Percentiles rank a stretch among this genome's conserved stretches.
These are phyloP conservation scores for Aphanocladium album DNA, from an alignment of 2,329 filamentous ascomycete species.

Conservation along the genomic window DNA sequence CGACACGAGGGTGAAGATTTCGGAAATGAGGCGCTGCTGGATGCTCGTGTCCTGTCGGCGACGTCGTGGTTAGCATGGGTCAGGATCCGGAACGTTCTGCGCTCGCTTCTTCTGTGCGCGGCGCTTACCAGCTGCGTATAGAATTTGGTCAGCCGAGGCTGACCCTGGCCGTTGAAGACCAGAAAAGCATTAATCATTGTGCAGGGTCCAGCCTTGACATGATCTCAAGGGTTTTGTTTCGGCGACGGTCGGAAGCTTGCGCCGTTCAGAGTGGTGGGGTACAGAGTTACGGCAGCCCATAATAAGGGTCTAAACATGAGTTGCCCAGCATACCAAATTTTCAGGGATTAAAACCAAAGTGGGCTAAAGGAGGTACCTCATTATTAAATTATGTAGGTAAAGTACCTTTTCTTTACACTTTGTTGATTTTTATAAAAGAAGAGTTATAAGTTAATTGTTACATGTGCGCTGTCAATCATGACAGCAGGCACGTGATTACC, in stretches of 20 bases:
- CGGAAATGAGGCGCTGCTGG: slow-evolving; percentile 91
- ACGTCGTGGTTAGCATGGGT: background rate
- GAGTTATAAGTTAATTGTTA: too few species aligned
- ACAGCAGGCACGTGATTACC: too few species aligned
- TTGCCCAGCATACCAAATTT: too few species aligned
- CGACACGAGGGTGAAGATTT: slow-evolving; percentile 94
- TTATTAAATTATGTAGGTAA: too few species aligned
- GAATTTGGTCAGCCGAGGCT: slow-evolving; percentile 95
- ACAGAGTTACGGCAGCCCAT: background rate
- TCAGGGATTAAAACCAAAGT: too few species aligned
- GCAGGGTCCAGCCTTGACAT: slow-evolving; percentile 20
- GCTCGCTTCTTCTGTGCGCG: background rate
- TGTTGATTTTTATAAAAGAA: too few species aligned
- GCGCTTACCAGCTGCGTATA: slow-evolving; percentile 81
- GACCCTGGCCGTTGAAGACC: slow-evolving; percentile 97
- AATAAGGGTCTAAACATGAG: too few species aligned
- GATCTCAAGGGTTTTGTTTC: background rate
- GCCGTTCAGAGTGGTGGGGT: background rate
- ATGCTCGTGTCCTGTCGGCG: slow-evolving; percentile 80
- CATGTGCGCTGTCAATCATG: too few species aligned
- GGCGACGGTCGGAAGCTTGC: background rate
- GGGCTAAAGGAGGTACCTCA: too few species aligned
- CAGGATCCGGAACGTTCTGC: background rate
- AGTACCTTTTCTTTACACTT: too few species aligned
- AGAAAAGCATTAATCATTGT: slow-evolving; percentile 97